Conservation (phyloP, 495 filamentous ascomycete species). For the Hyaloscypha finlandica region DNA sequence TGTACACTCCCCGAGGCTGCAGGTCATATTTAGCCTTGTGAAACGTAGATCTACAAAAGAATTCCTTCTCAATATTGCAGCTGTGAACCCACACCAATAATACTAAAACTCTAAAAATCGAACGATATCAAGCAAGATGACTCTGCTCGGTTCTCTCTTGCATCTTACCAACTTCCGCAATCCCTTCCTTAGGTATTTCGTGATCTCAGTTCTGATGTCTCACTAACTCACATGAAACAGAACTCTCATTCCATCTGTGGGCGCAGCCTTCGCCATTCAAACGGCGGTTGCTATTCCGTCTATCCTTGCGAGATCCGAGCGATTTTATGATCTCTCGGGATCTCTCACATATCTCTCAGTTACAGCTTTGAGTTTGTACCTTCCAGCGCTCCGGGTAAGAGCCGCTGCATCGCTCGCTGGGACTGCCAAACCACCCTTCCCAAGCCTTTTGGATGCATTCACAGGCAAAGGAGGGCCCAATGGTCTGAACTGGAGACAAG, state of each 20-base stretch:
- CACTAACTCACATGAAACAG: not conserved
- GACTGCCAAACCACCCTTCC: slow-evolving; percentile 44
- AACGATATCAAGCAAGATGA: slow-evolving; percentile 37
- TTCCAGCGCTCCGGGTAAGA: slow-evolving; percentile 57
- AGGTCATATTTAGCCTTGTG: not conserved
- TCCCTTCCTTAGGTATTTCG: slow-evolving; percentile 51
- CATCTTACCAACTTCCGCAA: slow-evolving; percentile 56
- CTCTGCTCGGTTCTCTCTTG: slow-evolving; percentile 52
- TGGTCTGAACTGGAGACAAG: slow-evolving; percentile 62
- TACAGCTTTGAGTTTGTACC: slow-evolving; percentile 55
- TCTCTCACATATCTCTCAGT: slow-evolving; percentile 62
- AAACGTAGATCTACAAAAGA: not conserved
- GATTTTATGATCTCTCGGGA: slow-evolving; percentile 67
- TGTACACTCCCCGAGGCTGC: not conserved
- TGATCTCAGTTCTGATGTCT: not conserved
- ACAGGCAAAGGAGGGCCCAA: slow-evolving; percentile 35
- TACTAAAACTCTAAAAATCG: not conserved
- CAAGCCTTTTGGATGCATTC: slow-evolving; percentile 46
- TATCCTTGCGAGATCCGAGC: slow-evolving; percentile 55
- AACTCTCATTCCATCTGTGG: slow-evolving; percentile 58
- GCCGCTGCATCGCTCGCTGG: slow-evolving; percentile 41
- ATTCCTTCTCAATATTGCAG: not conserved
- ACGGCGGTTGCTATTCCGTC: slow-evolving; percentile 59
- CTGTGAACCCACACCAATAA: not conserved
- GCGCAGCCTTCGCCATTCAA: slow-evolving; percentile 57